phyloP scores from a whole-genome alignment of 139 green algal species.

The Picochlorum sp. region DNA sequence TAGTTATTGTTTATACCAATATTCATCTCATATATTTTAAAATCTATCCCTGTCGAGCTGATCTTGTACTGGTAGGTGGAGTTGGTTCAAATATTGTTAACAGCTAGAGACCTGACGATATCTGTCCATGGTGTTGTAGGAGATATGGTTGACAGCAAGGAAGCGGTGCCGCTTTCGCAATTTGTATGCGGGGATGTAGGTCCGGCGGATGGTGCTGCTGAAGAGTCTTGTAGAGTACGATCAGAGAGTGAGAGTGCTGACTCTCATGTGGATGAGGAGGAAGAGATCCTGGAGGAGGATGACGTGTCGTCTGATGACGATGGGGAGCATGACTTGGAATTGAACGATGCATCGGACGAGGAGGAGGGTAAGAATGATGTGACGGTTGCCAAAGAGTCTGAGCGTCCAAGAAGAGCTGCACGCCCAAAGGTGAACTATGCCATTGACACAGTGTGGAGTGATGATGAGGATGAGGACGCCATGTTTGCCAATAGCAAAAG shows the following conservation, averaged over 20 bases:
- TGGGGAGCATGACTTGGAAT: too few species aligned
- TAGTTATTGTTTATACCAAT: neutral
- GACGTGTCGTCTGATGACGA: too few species aligned
- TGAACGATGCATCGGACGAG: neutral
- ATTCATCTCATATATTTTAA: neutral
- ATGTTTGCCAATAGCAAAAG: too few species aligned
- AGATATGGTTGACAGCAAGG: neutral
- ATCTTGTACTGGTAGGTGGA: neutral
- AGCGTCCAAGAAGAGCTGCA: too few species aligned
- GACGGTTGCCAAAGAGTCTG: too few species aligned
- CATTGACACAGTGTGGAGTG: too few species aligned
- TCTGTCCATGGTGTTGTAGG: neutral
- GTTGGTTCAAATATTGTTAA: neutral
- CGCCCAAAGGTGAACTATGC: too few species aligned
- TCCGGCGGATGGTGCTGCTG: neutral
- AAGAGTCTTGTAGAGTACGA: too few species aligned
- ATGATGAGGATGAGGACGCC: too few species aligned
- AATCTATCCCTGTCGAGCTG: neutral
- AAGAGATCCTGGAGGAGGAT: neutral
- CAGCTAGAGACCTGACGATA: neutral
- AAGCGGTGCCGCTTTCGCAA: neutral
- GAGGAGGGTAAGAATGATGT: neutral
- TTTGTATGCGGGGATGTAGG: neutral
- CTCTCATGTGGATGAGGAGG: neutral
- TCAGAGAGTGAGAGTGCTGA: neutral